A percentile compares a stretch with the other conserved stretches of the same genome.
Evolutionary conservation across 768 basidiomycete species (phyloP).

Genomic region (Sarcomyxa edulis): DNA sequence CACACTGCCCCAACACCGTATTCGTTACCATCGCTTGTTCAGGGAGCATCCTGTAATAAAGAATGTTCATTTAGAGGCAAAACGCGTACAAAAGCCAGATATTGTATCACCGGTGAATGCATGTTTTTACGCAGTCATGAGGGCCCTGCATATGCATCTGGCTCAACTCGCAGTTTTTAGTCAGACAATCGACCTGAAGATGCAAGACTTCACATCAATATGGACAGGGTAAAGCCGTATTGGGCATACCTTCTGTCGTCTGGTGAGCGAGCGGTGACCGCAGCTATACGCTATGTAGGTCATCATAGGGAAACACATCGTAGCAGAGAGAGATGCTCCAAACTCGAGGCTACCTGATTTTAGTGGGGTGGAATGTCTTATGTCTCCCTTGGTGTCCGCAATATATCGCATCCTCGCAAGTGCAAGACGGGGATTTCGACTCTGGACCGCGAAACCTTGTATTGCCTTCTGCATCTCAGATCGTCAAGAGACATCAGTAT

Average conservation of each 20-base stretch:
- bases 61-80: no score
- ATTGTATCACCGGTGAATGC: conserved; percentile 26
- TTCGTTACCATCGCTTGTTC: conserved; percentile 1
- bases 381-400: no score
- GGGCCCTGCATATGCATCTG: conserved; percentile 18
- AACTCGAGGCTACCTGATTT: background rate
- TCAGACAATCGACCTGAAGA: conserved; percentile 45
- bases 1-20: background rate
- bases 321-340: background rate
- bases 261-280: conserved; percentile 20
- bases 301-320: conserved; percentile 29
- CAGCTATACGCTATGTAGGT: conserved; percentile 28
- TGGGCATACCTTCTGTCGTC: conserved; percentile 30
- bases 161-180: conserved; percentile 33
- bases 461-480: background rate
- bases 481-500: no score
- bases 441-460: no score
- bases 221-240: conserved; percentile 11
- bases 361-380: conserved; percentile 1
- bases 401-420: no score
- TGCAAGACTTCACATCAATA: background rate
- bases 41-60: background rate
- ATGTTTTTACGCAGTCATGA: conserved; percentile 33
- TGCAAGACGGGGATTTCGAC: no score
- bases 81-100: background rate